Conservation (phyloP, 2,329 filamentous ascomycete genomes). For the Capronia epimyces region DNA sequence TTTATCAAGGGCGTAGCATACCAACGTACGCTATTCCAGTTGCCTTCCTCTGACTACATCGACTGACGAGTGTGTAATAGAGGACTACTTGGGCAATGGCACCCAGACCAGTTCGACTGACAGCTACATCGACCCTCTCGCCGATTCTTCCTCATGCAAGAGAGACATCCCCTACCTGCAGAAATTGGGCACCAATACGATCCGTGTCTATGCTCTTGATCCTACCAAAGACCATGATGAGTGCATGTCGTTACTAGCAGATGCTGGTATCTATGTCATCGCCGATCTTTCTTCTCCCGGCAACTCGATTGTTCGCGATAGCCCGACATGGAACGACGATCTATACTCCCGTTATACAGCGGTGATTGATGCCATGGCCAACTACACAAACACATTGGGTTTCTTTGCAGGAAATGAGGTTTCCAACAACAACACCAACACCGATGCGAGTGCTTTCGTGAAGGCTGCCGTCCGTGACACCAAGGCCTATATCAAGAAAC, state of each 20-base stretch:
- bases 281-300: constrained; percentile 80
- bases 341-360: constrained; percentile 75
- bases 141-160: constrained; percentile 64
- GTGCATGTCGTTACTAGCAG: constrained; percentile 78
- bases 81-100: constrained; percentile 56
- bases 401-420: constrained; percentile 99
- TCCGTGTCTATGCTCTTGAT: constrained; percentile 92
- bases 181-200: constrained; percentile 79
- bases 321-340: constrained; percentile 70
- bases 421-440: constrained; percentile 83
- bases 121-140: constrained; percentile 75
- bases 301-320: constrained; percentile 77
- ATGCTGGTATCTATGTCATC: constrained; percentile 90
- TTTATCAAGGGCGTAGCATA: constrained; percentile 94
- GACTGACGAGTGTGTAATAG: constrained; percentile 29
- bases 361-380: constrained; percentile 73
- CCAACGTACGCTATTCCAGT: constrained; percentile 50
- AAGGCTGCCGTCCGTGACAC: constrained; percentile 96
- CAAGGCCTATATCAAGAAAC: constrained; percentile 84
- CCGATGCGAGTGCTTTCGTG: constrained; percentile 82
- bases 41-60: constrained; percentile 3
- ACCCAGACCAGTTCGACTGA: constrained; percentile 30
- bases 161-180: constrained; percentile 79
- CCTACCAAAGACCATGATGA: constrained; percentile 68
- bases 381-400: constrained; percentile 87